Conservation (phyloP, 2,329 filamentous ascomycete species). For the Phoma sp. region DNA sequence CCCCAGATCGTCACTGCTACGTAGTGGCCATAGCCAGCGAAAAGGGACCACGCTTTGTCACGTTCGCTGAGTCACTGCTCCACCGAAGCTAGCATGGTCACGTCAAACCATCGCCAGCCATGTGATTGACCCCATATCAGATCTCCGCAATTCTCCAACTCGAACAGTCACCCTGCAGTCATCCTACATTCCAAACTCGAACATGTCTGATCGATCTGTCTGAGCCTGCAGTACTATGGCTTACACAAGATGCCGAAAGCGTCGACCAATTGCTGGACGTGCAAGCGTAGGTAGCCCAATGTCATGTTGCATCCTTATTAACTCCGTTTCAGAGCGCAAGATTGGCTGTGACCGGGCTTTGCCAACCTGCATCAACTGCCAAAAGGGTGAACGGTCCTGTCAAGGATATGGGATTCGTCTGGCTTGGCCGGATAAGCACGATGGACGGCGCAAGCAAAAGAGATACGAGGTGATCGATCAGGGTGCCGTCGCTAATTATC, state of each 20-base stretch:
- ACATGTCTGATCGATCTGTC: not conserved
- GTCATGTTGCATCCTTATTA: constrained; percentile 17
- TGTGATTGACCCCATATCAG: not conserved
- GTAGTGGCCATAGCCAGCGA: no score
- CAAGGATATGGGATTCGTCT: constrained; percentile 57
- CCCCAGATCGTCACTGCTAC: no score
- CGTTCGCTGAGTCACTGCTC: constrained; percentile 10
- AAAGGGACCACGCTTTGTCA: no score
- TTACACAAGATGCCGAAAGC: constrained; percentile 17
- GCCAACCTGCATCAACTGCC: constrained; percentile 56
- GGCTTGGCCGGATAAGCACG: constrained; percentile 58
- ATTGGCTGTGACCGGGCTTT: constrained; percentile 57
- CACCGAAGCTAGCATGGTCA: constrained; percentile 1
- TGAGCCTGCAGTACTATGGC: not conserved
- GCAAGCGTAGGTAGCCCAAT: constrained; percentile 47
- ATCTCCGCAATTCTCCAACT: not conserved
- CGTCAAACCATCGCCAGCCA: not conserved
- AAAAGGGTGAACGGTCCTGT: constrained; percentile 52
- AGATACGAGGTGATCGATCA: constrained; percentile 36
- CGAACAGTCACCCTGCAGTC: not conserved
- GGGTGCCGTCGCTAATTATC: not conserved
- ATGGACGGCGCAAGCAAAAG: constrained; percentile 53
- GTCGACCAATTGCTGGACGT: constrained; percentile 51
- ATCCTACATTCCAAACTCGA: not conserved
- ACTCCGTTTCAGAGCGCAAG: constrained; percentile 51